Evolutionary conservation across 345 rosid species (phyloP).

Genomic region (Moricandia moricandioides): DNA sequence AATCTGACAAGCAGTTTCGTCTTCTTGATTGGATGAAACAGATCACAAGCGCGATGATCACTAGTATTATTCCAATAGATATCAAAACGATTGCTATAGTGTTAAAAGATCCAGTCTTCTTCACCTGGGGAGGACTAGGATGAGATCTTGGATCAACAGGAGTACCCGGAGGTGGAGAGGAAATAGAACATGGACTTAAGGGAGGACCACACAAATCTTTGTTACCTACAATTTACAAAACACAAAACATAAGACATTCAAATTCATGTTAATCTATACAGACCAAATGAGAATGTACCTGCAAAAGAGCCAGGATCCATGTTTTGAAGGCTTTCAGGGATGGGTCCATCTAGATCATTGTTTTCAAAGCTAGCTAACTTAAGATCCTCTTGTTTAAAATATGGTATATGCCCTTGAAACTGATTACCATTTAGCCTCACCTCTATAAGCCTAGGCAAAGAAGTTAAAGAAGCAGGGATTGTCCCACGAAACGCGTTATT

Average conservation of each 20-base stretch:
- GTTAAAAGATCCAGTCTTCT: slow-evolving; percentile 12
- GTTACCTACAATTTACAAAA: slow-evolving; percentile 49
- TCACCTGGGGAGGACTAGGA: neutral
- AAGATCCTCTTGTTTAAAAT: slow-evolving; percentile 39
- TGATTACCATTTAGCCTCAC: slow-evolving; percentile 49
- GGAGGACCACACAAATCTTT: slow-evolving; percentile 59
- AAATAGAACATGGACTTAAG: slow-evolving; percentile 38
- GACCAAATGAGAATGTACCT: slow-evolving; percentile 33
- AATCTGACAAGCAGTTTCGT: neutral
- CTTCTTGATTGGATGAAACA: slow-evolving; percentile 26
- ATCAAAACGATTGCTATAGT: slow-evolving; percentile 35
- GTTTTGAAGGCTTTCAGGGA: slow-evolving; percentile 51
- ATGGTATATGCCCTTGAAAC: slow-evolving; percentile 58
- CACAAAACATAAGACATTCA: neutral
- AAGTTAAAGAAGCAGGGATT: neutral
- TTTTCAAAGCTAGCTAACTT: slow-evolving; percentile 50
- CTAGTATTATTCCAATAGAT: slow-evolving; percentile 26
- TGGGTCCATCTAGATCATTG: slow-evolving; percentile 67
- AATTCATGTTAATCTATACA: neutral
- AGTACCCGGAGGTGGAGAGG: slow-evolving; percentile 11
- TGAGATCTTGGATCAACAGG: slow-evolving; percentile 24
- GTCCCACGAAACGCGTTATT: slow-evolving; percentile 46
- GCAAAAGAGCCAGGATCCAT: slow-evolving; percentile 50
- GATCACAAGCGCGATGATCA: slow-evolving; percentile 27
- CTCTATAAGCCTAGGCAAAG: neutral